These are phyloP conservation scores for Evernia prunastri DNA, from an alignment of 495 filamentous ascomycete genomes.

Conservation along the genomic window DNA sequence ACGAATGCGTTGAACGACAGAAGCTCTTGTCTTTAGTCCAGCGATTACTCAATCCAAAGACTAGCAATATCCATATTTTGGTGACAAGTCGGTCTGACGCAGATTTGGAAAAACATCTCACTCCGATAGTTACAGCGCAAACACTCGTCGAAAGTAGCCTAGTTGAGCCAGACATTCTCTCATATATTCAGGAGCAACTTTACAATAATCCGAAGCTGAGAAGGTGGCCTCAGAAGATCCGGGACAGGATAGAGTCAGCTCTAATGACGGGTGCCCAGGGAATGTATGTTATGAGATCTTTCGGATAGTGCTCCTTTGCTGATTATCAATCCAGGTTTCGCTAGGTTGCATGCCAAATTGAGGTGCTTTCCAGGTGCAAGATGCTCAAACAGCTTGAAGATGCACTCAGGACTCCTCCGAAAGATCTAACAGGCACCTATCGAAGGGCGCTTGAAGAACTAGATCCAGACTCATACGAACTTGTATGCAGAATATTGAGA, in stretches of 20 bases:
- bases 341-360: slow-evolving; percentile 5
- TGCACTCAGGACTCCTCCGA: slow-evolving; percentile 1
- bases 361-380: slow-evolving; percentile 1
- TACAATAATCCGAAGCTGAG: background rate
- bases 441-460: background rate
- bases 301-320: background rate
- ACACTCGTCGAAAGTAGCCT: background rate
- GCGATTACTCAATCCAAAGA: background rate
- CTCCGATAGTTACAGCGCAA: background rate
- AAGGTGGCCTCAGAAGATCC: slow-evolving; percentile 1
- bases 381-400: slow-evolving; percentile 4
- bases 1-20: slow-evolving; percentile 8
- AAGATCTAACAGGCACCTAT: slow-evolving; percentile 1
- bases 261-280: slow-evolving; percentile 6
- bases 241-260: background rate
- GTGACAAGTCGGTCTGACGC: slow-evolving; percentile 5
- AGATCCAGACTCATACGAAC: background rate
- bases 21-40: slow-evolving; percentile 1
- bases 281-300: background rate
- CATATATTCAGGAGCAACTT: background rate
- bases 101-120: slow-evolving; percentile 4
- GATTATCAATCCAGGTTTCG: background rate
- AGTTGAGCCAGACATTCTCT: slow-evolving; percentile 1
- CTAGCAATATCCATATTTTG: background rate
- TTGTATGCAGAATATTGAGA: background rate